These are phyloP conservation scores for Cardiospermum halicacabum DNA, from an alignment of 345 rosid species.

Conservation along the genomic window DNA sequence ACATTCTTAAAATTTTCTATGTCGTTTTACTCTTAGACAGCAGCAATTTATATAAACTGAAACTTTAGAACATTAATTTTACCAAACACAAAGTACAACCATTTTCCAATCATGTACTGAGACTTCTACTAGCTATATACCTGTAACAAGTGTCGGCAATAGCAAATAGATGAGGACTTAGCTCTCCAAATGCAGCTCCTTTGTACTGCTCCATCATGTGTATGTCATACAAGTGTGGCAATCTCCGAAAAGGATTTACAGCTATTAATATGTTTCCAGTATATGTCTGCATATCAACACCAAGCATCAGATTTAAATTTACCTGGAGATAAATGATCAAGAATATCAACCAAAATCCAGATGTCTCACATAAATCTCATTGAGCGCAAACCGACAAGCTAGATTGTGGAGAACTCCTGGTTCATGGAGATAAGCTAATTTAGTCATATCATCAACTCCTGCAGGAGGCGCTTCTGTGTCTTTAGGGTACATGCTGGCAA, in stretches of 20 bases:
- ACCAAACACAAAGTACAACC: no score
- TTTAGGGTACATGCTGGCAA: conserved; percentile 47
- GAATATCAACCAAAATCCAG: background rate
- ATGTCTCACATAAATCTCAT: conserved; percentile 58
- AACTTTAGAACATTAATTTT: no score
- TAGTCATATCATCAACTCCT: conserved; percentile 72
- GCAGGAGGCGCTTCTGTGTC: conserved; percentile 55
- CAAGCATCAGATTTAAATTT: conserved; percentile 20
- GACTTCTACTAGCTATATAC: conserved; percentile 19
- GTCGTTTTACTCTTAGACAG: no score
- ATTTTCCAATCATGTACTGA: background rate
- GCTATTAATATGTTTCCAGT: conserved; percentile 63
- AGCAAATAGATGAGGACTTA: conserved; percentile 59
- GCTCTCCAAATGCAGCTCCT: conserved; percentile 62
- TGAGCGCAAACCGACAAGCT: conserved; percentile 41
- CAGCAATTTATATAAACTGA: no score
- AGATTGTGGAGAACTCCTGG: conserved; percentile 64
- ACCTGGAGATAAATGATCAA: background rate
- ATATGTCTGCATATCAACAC: conserved; percentile 45
- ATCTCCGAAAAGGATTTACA: conserved; percentile 57
- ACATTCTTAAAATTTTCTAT: no score
- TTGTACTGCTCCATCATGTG: conserved; percentile 65
- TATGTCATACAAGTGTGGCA: conserved; percentile 53
- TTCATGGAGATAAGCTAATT: conserved; percentile 62
- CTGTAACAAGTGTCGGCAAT: conserved; percentile 59